Percentiles rank a stretch among this genome's conserved stretches.
phyloP scores from a whole-genome alignment of 2,329 filamentous ascomycete species.

The Allantophomopsis lycopodina region DNA sequence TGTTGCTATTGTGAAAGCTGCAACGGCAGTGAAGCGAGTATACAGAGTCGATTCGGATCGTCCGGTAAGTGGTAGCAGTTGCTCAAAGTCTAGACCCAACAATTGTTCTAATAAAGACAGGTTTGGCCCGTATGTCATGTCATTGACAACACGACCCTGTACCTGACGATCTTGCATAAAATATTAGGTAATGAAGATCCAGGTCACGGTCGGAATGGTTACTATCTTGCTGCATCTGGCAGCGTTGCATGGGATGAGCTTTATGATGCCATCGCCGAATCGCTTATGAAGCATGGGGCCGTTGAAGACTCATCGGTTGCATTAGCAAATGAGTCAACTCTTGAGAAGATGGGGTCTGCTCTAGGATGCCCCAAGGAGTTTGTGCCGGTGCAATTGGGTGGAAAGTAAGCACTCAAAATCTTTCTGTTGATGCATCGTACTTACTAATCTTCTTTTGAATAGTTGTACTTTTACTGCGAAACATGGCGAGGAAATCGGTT shows the following conservation, averaged over 20 bases:
- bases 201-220: conserved; percentile 28
- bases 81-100: too few species aligned
- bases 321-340: conserved; percentile 19
- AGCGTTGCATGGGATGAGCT: conserved; percentile 34
- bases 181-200: conserved; percentile 26
- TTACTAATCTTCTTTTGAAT: too few species aligned
- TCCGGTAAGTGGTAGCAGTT: too few species aligned
- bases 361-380: conserved; percentile 20
- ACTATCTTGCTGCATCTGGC: conserved; percentile 34
- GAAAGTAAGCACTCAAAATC: conserved; percentile 18
- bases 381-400: conserved; percentile 26
- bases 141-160: conserved; percentile 29
- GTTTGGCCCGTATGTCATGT: conserved; percentile 39
- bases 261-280: conserved; percentile 28
- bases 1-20: too few species aligned
- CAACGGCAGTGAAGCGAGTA: too few species aligned
- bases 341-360: conserved; percentile 26
- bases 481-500: too few species aligned
- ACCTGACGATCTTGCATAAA: conserved; percentile 26
- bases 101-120: too few species aligned
- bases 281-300: conserved; percentile 21
- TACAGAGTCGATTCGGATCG: too few species aligned
- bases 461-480: too few species aligned
- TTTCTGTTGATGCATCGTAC: too few species aligned
- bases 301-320: not conserved